Percentiles rank a stretch among this genome's conserved stretches.
Evolutionary conservation across 2,329 filamentous ascomycete species (phyloP).

Genomic region (Annulohypoxylon truncatum): DNA sequence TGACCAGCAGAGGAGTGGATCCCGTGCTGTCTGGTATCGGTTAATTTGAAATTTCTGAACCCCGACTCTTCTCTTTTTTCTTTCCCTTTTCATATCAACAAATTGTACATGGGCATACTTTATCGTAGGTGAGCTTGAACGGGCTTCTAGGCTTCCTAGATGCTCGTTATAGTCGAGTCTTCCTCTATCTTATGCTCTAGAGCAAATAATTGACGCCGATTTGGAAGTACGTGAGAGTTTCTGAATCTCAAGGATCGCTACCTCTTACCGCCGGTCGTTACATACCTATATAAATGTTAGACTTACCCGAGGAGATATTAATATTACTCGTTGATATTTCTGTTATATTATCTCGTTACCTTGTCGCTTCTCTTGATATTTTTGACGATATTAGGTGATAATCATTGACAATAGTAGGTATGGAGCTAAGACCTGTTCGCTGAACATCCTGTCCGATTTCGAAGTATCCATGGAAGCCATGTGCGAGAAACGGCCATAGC

Average conservation of each 20-base stretch:
- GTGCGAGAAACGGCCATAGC: constrained; percentile 8
- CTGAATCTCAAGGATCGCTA: constrained; percentile 67
- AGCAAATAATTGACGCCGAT: constrained; percentile 68
- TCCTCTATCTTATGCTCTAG: constrained; percentile 80
- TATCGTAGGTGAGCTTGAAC: constrained; percentile 78
- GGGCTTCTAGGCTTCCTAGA: constrained; percentile 53
- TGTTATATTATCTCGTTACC: background rate
- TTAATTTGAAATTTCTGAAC: constrained; percentile 41
- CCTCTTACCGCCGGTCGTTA: constrained; percentile 81
- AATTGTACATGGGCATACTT: constrained; percentile 76
- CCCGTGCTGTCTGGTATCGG: background rate
- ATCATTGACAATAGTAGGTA: background rate
- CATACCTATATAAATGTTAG: constrained; percentile 55
- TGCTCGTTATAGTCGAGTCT: constrained; percentile 67
- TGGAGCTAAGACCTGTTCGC: background rate
- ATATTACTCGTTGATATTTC: background rate
- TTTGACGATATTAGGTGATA: background rate
- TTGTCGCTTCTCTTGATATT: background rate
- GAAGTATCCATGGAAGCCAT: background rate
- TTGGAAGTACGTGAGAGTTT: constrained; percentile 76
- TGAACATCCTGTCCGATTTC: constrained; percentile 2
- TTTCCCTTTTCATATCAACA: constrained; percentile 58
- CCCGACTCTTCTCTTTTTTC: constrained; percentile 43
- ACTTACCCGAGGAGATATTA: background rate
- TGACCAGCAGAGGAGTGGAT: background rate